Evolutionary conservation across 148 eudicot species (phyloP), one percentile per base, ranked within the genome.

Genomic region (Simmondsia chinensis): DNA sequence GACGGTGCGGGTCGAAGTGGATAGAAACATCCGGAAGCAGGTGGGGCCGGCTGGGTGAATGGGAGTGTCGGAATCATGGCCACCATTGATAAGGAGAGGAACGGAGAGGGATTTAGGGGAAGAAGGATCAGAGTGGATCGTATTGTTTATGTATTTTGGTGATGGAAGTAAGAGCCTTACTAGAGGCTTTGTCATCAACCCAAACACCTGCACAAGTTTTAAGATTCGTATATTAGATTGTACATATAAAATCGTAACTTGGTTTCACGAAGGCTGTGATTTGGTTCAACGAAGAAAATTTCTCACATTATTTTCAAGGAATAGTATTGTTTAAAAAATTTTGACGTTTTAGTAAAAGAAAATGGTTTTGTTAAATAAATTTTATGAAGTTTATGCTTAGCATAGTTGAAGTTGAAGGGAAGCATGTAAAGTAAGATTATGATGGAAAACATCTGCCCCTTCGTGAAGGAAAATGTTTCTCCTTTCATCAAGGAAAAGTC

Each of bases 161-260:
- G 80, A 57, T 19, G 83, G 86, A 44, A 75, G 57, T 34, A 83
- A 49, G 33, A 72, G 22, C 44, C 75, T 60, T 28, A 83, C 48
- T 24, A 83, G 42, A 33, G 94, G 87, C 56, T 83, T 79, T 13
- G 94, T 83, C 63, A 83, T 54, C 75, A 79, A 54, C 3, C 94
- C 94, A 46, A 83, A 83, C 8, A 82, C 86, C 94, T 82, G 69
- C 41, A 55, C 9, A 22, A 9, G 20, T n/a, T 14, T 13, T 26
- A 27, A 8, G 48, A 26, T 27, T 15, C 11, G 5, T n/a, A n/a
- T n/a, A n/a, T n/a, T n/a, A n/a, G n/a, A n/a, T n/a, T n/a, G n/a
- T n/a, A n/a, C n/a, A n/a, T n/a, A n/a, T n/a, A 8, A 14, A 17
- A 9, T 12, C 26, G 7, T 13, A 25, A 25, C 2, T n/a, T 22